Evolutionary conservation across 2,329 filamentous ascomycete genomes (phyloP).

Genomic region (Thelonectria rubi): DNA sequence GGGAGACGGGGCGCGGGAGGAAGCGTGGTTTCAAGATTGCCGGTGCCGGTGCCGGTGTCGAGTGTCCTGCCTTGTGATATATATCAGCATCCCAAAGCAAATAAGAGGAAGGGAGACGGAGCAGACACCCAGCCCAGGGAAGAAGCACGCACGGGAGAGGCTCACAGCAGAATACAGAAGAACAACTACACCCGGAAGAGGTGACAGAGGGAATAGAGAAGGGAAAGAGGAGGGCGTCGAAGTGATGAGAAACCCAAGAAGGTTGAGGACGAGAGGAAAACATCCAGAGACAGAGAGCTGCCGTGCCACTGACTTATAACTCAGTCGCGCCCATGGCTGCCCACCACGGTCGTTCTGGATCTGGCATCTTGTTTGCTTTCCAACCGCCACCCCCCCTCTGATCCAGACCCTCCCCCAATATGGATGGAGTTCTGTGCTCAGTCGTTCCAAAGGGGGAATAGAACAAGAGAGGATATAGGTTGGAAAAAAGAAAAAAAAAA

Average conservation of each 20-base stretch:
- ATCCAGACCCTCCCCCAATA: slow-evolving; percentile 16
- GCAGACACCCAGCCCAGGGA: too few species aligned
- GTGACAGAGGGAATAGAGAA: not conserved
- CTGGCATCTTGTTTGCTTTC: slow-evolving; percentile 32
- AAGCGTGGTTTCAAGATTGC: not conserved
- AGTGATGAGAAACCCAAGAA: slow-evolving; percentile 10
- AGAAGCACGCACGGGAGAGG: not conserved
- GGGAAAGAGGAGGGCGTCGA: not conserved
- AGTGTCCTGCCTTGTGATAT: not conserved
- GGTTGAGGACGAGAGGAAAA: slow-evolving; percentile 18
- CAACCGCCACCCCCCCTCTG: not conserved
- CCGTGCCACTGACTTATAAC: slow-evolving; percentile 40
- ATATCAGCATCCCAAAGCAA: not conserved
- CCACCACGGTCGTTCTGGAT: slow-evolving; percentile 12
- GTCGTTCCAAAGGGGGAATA: not conserved
- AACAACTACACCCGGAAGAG: not conserved
- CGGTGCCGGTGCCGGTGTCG: not conserved
- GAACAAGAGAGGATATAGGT: too few species aligned
- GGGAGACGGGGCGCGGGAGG: not conserved
- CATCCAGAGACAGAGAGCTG: slow-evolving; percentile 28
- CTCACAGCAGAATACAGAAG: not conserved
- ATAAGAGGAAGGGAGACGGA: too few species aligned
- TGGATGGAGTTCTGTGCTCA: not conserved
- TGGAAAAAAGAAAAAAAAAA: too few species aligned
- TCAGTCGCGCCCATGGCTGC: slow-evolving; percentile 20